A percentile compares a stretch with the other conserved stretches of the same genome.
These are phyloP conservation scores for Fraxinus quadrangulata DNA, from an alignment of 257 asterid species.

Conservation along the genomic window DNA sequence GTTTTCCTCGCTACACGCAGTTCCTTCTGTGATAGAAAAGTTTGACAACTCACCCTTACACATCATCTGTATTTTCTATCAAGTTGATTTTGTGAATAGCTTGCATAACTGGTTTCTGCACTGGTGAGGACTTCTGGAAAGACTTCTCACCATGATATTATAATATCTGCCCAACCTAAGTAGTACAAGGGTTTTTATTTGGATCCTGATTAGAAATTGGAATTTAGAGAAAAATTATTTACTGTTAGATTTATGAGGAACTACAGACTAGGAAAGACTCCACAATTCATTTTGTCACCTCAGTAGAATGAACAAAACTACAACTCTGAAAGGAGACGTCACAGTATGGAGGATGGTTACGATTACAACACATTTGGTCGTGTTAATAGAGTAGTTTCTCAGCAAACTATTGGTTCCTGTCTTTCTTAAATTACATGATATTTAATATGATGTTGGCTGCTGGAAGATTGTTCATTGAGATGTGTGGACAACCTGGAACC, in stretches of 20 bases:
- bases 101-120: background rate
- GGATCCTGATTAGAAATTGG: too few species aligned
- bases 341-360: background rate
- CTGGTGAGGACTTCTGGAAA: background rate
- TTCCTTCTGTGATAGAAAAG: background rate
- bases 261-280: too few species aligned
- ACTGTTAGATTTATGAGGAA: too few species aligned
- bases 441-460: background rate
- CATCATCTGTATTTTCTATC: background rate
- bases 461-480: background rate
- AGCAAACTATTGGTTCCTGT: background rate
- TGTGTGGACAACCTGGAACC: background rate
- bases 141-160: background rate
- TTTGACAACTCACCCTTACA: background rate
- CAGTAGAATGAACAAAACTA: background rate
- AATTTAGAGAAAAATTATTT: too few species aligned
- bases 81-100: background rate
- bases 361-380: background rate
- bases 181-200: too few species aligned
- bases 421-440: background rate
- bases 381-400: background rate
- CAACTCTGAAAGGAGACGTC: background rate
- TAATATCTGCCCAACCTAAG: background rate
- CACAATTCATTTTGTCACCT: background rate
- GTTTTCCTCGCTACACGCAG: background rate